Evolutionary conservation across 768 basidiomycete genomes (phyloP).

Genomic region (Phylloporus sp.): DNA sequence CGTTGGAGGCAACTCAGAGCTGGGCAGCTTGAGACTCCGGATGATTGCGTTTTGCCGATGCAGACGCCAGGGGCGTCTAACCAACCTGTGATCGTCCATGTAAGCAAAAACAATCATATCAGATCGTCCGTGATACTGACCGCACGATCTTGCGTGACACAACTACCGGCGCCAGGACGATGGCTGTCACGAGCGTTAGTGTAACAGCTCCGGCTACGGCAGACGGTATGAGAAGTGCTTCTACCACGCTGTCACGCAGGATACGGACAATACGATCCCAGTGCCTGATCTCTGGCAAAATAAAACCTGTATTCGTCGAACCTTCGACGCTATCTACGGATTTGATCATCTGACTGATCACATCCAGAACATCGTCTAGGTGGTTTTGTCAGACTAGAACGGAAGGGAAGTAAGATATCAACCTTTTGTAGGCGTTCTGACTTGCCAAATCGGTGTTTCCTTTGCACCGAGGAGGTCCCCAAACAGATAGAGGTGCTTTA

Average conservation of each 20-base stretch:
- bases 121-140: background rate
- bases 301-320: slow-evolving; percentile 5
- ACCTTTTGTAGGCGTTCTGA: slow-evolving; percentile 12
- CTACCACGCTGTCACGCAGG: background rate
- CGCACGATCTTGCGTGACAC: background rate
- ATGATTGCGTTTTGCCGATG: slow-evolving; percentile 3
- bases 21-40: background rate
- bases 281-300: slow-evolving; percentile 6
- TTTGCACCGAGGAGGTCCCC: slow-evolving; percentile 4
- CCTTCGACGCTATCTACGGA: slow-evolving; percentile 11
- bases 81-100: background rate
- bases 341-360: slow-evolving; percentile 4
- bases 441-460: slow-evolving; percentile 10
- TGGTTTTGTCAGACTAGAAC: background rate
- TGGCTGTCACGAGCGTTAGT: background rate
- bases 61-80: slow-evolving; percentile 5
- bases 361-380: slow-evolving; percentile 11
- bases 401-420: background rate
- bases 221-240: slow-evolving; percentile 3
- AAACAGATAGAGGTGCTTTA: slow-evolving; percentile 17
- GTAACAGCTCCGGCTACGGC: background rate
- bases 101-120: background rate
- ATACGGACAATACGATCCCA: slow-evolving; percentile 6
- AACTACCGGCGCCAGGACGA: background rate
- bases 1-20: background rate